These are phyloP conservation scores for Pseudogymnoascus pannorum DNA, from an alignment of 2,329 filamentous ascomycete genomes.

Conservation along the genomic window DNA sequence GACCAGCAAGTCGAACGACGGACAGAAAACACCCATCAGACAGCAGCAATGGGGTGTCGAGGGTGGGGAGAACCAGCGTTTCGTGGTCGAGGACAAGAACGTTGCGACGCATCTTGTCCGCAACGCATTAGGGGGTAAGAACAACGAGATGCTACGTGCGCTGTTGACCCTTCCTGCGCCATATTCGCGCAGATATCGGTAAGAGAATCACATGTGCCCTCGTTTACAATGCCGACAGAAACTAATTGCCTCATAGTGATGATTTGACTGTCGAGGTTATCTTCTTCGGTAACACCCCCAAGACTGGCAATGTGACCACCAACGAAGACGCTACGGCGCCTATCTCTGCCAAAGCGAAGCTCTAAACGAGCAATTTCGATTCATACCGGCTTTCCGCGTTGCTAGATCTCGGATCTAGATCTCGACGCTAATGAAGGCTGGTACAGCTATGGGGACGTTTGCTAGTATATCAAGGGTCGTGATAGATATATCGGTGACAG, in stretches of 20 bases:
- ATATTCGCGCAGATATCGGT: constrained; percentile 87
- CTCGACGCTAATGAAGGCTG: not conserved
- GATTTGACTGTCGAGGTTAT: constrained; percentile 97
- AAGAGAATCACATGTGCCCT: constrained; percentile 30
- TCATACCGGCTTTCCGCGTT: not conserved
- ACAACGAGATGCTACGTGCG: constrained; percentile 88
- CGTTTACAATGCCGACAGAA: not conserved
- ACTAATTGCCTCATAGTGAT: constrained; percentile 49
- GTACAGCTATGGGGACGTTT: not conserved
- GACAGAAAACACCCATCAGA: constrained; percentile 81
- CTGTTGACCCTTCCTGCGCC: constrained; percentile 86
- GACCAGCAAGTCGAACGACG: constrained; percentile 44
- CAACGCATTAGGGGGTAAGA: constrained; percentile 88
- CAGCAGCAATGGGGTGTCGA: constrained; percentile 86
- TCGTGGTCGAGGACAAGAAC: constrained; percentile 91
- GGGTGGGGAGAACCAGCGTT: constrained; percentile 66
- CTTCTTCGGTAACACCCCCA: constrained; percentile 82
- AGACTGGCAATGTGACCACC: constrained; percentile 69
- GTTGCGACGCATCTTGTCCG: constrained; percentile 91
- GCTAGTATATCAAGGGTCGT: not conserved
- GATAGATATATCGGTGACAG: not conserved
- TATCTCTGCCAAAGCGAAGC: constrained; percentile 26
- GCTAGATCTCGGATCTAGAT: not conserved
- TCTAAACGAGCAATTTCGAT: constrained; percentile 12
- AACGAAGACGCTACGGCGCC: constrained; percentile 76